A percentile compares a stretch with the other conserved stretches of the same genome.
Conservation (phyloP, 2,329 filamentous ascomycete genomes). For the Coniosporium tulheliwenetii region DNA sequence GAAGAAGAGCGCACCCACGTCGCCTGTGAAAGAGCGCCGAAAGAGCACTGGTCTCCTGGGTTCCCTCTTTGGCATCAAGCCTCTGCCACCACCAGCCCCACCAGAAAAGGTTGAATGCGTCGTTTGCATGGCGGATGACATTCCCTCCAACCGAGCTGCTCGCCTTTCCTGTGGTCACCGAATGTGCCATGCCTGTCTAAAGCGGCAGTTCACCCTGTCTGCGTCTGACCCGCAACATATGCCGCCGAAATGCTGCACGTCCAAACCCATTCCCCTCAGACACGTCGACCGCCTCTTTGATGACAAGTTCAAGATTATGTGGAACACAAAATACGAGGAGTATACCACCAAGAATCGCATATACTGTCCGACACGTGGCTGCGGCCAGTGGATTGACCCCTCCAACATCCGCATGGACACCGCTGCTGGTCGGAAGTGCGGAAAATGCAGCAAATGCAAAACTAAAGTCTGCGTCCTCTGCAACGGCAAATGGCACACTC, state of each 20-base stretch:
- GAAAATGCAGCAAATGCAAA: constrained; percentile 54
- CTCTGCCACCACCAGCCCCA: constrained; percentile 1
- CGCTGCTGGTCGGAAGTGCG: constrained; percentile 45
- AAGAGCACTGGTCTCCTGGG: neutral
- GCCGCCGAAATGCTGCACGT: constrained; percentile 69
- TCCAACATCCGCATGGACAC: constrained; percentile 44
- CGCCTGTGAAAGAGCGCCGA: neutral
- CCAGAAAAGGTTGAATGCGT: constrained; percentile 42
- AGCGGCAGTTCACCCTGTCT: constrained; percentile 58
- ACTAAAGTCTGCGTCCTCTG: constrained; percentile 62
- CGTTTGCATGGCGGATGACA: constrained; percentile 52
- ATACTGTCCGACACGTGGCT: constrained; percentile 59
- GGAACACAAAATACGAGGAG: constrained; percentile 70
- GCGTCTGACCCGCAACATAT: constrained; percentile 65
- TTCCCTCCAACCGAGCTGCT: constrained; percentile 46
- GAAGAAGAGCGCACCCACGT: neutral
- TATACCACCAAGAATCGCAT: constrained; percentile 58
- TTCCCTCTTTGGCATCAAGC: constrained; percentile 1
- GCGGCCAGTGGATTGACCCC: constrained; percentile 68
- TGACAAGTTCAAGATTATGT: constrained; percentile 55
- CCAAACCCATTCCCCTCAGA: constrained; percentile 56
- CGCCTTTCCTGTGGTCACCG: constrained; percentile 65
- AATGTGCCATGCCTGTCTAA: constrained; percentile 67
- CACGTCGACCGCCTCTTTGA: constrained; percentile 66
- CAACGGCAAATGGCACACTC: constrained; percentile 57